Evolutionary conservation across 768 basidiomycete genomes (phyloP).

Genomic region (Mycena pura): DNA sequence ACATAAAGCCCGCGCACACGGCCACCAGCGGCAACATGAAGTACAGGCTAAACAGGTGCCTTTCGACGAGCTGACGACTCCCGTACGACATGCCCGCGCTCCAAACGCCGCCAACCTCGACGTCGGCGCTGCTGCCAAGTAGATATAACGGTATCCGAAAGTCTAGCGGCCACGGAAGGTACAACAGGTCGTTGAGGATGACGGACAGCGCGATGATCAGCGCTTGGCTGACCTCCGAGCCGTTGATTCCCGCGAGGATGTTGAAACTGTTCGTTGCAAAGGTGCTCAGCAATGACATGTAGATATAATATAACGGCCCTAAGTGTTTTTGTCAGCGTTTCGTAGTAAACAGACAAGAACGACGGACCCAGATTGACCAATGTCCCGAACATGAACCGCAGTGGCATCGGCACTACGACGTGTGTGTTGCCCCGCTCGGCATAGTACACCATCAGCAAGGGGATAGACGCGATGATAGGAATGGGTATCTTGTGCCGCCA

Average conservation of each 20-base stretch:
- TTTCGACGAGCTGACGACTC: constrained; percentile 84
- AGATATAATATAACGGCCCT: constrained; percentile 96
- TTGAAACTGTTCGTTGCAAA: constrained; percentile 99
- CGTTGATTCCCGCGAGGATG: constrained; percentile 97
- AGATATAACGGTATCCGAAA: constrained; percentile 77
- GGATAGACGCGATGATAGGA: constrained; percentile 94
- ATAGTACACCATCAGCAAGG: constrained; percentile 94
- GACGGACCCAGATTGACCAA: constrained; percentile 86
- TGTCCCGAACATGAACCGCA: constrained; percentile 75
- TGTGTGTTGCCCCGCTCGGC: constrained; percentile 93
- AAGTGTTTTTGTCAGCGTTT: neutral
- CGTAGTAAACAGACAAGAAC: neutral
- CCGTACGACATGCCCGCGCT: constrained; percentile 87
- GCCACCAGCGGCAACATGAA: constrained; percentile 96
- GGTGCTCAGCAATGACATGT: constrained; percentile 95
- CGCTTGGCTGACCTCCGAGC: constrained; percentile 93
- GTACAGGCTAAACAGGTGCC: constrained; percentile 95
- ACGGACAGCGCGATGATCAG: constrained; percentile 91
- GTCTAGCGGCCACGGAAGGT: constrained; percentile 86
- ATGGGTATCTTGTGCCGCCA: constrained; percentile 99
- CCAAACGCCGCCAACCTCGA: constrained; percentile 82
- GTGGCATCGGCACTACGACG: constrained; percentile 88
- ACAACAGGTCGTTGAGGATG: constrained; percentile 89
- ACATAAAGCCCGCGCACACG: constrained; percentile 88
- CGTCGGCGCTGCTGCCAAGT: constrained; percentile 67